Evolutionary conservation across 1,139 yeast genomes (phyloP), one percentile per base, ranked within the genome.

Genomic region (Taphrina pruni): DNA sequence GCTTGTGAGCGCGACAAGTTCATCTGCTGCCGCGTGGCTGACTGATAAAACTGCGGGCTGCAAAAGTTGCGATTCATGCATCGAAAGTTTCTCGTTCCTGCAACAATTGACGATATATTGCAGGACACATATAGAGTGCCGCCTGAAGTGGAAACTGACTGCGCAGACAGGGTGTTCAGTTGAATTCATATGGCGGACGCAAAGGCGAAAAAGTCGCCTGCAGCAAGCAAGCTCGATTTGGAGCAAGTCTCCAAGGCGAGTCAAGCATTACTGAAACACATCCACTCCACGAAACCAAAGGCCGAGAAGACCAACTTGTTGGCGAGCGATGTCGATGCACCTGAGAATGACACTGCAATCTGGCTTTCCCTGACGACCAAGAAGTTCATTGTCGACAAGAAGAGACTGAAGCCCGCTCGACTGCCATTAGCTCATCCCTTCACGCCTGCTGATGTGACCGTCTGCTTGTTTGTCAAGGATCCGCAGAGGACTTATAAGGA

Each of bases 401-500:
- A 88, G 73, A 82, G 83, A 70, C 85, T 91, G 76, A 92, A 92
- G 79, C 95, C 97, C 57, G 87, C 86, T 76, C 77, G 85, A 68
- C 83, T 93, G 69, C 73, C 74, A 20, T 69, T 72, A 21, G 58
- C 60, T 11, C 69, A 60, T 43, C 50, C 69, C 14, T 45, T 57
- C 38, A 20, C 52, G 7, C 65, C 65, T 12, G 46, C 11, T 17
- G 55, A 39, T 21, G 62, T 61, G 21, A 36, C 62, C 1, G 65
- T 57, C 52, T 89, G 97, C 77, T 79, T 94, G 73, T 85, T 94
- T 72, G 82, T 88, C 51, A 87, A 91, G 76, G 97, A 91, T 79
- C 82, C 86, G 76, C 80, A 86, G 78, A 78, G 90, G 77, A 78
- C 82, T 70, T 84, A 85, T 70, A 88, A 86, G 72, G 85, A 87